phyloP scores from a whole-genome alignment of 2,329 filamentous ascomycete genomes.

The Pseudopyricularia cyperi region DNA sequence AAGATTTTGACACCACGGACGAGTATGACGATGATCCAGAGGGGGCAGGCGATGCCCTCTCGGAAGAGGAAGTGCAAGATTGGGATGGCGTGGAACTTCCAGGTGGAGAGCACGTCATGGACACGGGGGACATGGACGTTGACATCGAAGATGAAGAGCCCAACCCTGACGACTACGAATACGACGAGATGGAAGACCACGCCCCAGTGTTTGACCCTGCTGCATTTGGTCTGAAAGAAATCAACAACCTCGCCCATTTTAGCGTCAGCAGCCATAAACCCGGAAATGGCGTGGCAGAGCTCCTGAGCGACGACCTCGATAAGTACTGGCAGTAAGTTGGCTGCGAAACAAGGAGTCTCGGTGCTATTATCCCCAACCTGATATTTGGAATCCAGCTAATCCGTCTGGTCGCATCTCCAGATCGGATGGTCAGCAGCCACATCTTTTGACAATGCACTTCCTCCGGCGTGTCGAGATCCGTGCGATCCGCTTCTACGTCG shows the following conservation, averaged over 20 bases:
- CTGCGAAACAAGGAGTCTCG: neutral
- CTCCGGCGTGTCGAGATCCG: conserved; percentile 70
- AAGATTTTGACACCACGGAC: neutral
- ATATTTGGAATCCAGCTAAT: neutral
- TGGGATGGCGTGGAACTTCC: conserved; percentile 6
- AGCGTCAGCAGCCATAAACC: conserved; percentile 74
- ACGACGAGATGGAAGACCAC: conserved; percentile 5
- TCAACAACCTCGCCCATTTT: conserved; percentile 72
- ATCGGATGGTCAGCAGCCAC: conserved; percentile 74
- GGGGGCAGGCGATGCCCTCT: conserved; percentile 1
- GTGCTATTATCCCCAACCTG: neutral
- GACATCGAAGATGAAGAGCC: conserved; percentile 9
- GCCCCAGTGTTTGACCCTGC: conserved; percentile 32
- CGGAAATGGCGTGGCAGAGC: conserved; percentile 63
- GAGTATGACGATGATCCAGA: conserved; percentile 1
- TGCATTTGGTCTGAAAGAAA: conserved; percentile 58
- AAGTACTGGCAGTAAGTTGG: conserved; percentile 64
- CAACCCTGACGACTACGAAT: conserved; percentile 6
- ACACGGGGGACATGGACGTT: conserved; percentile 10
- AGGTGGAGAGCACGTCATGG: conserved; percentile 8
- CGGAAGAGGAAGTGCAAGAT: conserved; percentile 4
- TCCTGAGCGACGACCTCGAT: conserved; percentile 59
- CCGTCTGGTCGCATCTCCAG: conserved; percentile 19
- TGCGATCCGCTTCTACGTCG: conserved; percentile 70
- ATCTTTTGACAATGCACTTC: conserved; percentile 70